phyloP scores from a whole-genome alignment of 2,329 filamentous ascomycete species.

The Cordyceps cicadae region DNA sequence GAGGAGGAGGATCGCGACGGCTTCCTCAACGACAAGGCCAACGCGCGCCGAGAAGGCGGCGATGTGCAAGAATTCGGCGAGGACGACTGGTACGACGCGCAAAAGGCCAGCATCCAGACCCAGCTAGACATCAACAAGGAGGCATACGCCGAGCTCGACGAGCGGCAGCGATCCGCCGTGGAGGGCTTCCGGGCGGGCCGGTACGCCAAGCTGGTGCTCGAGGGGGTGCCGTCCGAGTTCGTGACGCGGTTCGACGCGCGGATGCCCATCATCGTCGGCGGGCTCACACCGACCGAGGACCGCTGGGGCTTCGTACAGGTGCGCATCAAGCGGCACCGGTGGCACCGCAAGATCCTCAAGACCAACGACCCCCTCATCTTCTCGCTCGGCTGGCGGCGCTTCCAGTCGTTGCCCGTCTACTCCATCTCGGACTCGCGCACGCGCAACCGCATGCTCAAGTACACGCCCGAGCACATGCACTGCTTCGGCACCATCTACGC shows the following conservation, averaged over 20 bases:
- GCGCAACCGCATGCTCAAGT: constrained; percentile 95
- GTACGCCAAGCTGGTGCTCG: constrained; percentile 84
- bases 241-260: constrained; percentile 71
- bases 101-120: constrained; percentile 91
- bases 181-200: constrained; percentile 89
- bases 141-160: constrained; percentile 83
- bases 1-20: constrained; percentile 98
- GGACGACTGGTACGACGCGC: constrained; percentile 96
- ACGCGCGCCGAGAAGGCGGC: constrained; percentile 61
- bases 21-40: constrained; percentile 81
- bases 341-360: constrained; percentile 99
- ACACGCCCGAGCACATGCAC: constrained; percentile 98
- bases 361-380: constrained; percentile 97
- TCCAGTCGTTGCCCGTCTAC: constrained; percentile 88
- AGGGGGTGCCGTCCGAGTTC: constrained; percentile 87
- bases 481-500: constrained; percentile 96
- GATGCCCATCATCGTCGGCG: constrained; percentile 80
- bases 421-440: constrained; percentile 90
- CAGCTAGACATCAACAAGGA: constrained; percentile 94
- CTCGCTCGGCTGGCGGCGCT: constrained; percentile 90
- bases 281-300: constrained; percentile 88
- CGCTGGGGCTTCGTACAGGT: constrained; percentile 93
- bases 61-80: constrained; percentile 78
- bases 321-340: constrained; percentile 91
- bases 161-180: constrained; percentile 70